phyloP scores from a whole-genome alignment of 164 flowering plant genomes.

The Protea cynaroides region DNA sequence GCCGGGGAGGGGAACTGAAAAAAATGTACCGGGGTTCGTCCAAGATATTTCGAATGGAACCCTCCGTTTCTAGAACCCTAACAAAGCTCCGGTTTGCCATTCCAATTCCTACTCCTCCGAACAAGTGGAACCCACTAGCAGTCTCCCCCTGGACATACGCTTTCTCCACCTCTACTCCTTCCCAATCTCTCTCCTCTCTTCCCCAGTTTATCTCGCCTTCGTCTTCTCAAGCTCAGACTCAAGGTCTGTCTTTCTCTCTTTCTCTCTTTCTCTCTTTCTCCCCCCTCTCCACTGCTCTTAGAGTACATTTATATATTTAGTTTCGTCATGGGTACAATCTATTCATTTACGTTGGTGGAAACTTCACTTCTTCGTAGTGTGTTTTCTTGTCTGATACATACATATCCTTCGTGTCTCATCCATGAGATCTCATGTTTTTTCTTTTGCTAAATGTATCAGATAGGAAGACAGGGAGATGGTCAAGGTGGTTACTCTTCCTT shows the following conservation, averaged over 20 bases:
- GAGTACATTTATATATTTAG: neutral
- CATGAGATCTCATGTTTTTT: neutral
- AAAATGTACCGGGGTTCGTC: neutral
- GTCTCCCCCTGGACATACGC: neutral
- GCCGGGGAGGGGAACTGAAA: too few relatives aligned
- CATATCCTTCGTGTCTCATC: neutral
- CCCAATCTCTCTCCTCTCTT: slow-evolving; percentile 3
- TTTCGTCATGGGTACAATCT: neutral
- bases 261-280: too few relatives aligned
- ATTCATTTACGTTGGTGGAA: neutral
- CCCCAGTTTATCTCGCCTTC: slow-evolving; percentile 10
- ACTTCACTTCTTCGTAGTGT: neutral
- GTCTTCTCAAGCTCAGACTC: slow-evolving; percentile 17
- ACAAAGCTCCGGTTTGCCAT: slow-evolving; percentile 5
- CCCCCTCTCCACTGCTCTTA: neutral
- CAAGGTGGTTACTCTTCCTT: slow-evolving; percentile 70
- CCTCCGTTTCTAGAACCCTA: slow-evolving; percentile 9
- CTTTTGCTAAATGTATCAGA: slow-evolving; percentile 21
- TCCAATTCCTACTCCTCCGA: neutral
- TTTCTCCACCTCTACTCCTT: slow-evolving; percentile 14
- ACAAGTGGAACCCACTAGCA: slow-evolving; percentile 10
- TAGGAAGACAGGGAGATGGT: slow-evolving; percentile 39
- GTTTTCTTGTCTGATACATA: neutral
- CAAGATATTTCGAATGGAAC: slow-evolving; percentile 7
- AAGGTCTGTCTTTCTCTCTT: slow-evolving; percentile 17